These are phyloP conservation scores for Strigomonas culicis DNA, from an alignment of 208 protist species.

Conservation along the genomic window DNA sequence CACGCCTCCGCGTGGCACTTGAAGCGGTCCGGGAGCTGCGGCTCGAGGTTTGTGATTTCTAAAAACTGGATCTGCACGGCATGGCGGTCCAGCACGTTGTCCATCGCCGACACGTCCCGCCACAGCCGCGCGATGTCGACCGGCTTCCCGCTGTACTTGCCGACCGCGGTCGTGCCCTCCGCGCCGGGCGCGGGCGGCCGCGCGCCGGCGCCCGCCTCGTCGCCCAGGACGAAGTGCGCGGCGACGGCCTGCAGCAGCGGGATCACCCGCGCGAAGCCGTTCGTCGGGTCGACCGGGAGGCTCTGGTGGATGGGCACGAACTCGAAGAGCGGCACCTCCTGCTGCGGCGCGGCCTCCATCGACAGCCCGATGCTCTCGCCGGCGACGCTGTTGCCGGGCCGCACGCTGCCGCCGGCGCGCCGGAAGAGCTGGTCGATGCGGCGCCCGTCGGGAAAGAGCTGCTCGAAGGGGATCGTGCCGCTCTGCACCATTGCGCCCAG, in stretches of 20 bases:
- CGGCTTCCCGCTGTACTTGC: slow-evolving; percentile 4
- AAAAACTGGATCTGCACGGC: slow-evolving; percentile 60
- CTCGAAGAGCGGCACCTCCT: slow-evolving; percentile 45
- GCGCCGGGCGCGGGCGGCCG: not conserved
- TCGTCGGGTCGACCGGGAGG: slow-evolving; percentile 37
- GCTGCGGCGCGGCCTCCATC: slow-evolving; percentile 17
- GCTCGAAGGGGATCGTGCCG: slow-evolving; percentile 31
- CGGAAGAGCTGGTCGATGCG: slow-evolving; percentile 34
- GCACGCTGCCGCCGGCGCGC: slow-evolving; percentile 9
- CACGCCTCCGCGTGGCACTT: slow-evolving; percentile 71
- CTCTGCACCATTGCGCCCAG: slow-evolving; percentile 50
- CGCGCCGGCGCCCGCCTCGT: not conserved
- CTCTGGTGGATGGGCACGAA: slow-evolving; percentile 54
- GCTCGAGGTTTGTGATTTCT: slow-evolving; percentile 49
- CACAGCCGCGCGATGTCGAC: slow-evolving; percentile 3
- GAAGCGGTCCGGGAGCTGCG: slow-evolving; percentile 59
- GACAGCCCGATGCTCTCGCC: slow-evolving; percentile 15
- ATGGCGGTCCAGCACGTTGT: slow-evolving; percentile 21
- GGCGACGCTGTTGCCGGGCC: not conserved
- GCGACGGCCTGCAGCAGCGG: slow-evolving; percentile 50
- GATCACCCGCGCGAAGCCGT: slow-evolving; percentile 37
- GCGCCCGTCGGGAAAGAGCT: slow-evolving; percentile 33
- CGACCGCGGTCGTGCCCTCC: slow-evolving; percentile 3
- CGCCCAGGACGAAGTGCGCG: slow-evolving; percentile 11
- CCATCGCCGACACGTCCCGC: slow-evolving; percentile 1